phyloP scores from a whole-genome alignment of 176 grass and related monocot species.

The Calamus simplicifolius region DNA sequence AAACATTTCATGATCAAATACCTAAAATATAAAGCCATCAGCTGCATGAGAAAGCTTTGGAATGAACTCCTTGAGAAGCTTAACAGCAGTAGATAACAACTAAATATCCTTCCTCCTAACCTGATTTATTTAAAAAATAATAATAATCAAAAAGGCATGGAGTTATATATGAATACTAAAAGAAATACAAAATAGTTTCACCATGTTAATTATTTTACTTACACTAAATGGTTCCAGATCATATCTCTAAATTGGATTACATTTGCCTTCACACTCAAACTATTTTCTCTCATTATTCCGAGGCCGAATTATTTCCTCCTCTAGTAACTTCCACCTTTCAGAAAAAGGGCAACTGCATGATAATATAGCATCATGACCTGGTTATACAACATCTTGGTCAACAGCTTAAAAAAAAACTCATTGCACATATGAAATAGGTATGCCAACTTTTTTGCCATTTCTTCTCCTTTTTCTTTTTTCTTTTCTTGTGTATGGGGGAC shows the following conservation, averaged over 20 bases:
- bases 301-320: constrained; percentile 86
- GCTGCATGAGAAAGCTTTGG: constrained; percentile 84
- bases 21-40: constrained; percentile 99
- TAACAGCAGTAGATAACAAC: constrained; percentile 77
- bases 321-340: constrained; percentile 89
- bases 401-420: no score
- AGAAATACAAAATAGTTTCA: constrained; percentile 16
- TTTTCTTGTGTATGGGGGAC: no score
- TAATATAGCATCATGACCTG: no score
- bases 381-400: no score
- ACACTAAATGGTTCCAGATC: constrained; percentile 97
- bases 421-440: no score
- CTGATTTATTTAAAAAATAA: constrained; percentile 26
- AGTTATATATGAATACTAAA: not conserved
- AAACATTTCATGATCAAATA: constrained; percentile 9
- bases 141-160: constrained; percentile 8
- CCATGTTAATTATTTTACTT: constrained; percentile 5
- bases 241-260: constrained; percentile 77
- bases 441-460: no score
- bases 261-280: constrained; percentile 72
- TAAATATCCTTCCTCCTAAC: constrained; percentile 96
- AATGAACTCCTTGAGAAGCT: constrained; percentile 75
- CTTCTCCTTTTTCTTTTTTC: no score
- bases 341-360: constrained; percentile 73
- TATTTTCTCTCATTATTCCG: constrained; percentile 58